Conservation (phyloP, 2,329 filamentous ascomycete genomes). For the Hypoxylon sp. region DNA sequence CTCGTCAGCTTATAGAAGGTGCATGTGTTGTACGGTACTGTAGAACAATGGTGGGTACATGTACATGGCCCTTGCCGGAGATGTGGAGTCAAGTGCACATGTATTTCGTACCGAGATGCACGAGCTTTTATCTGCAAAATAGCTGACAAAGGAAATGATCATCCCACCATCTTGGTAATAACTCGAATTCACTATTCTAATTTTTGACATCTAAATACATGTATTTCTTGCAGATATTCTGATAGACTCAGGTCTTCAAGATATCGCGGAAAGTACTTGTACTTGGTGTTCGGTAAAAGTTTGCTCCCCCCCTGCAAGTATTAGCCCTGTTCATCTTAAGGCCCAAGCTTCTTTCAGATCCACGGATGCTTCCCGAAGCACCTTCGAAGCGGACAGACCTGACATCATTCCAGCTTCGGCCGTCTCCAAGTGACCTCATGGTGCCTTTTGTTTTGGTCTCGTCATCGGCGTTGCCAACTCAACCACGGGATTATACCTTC, state of each 20-base stretch:
- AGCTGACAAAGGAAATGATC: conserved; percentile 31
- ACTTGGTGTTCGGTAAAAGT: conserved; percentile 26
- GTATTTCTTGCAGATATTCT: no score
- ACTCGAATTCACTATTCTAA: conserved; percentile 14
- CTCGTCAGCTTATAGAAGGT: conserved; percentile 24
- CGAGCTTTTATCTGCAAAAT: conserved; percentile 34
- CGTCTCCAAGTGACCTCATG: conserved; percentile 46
- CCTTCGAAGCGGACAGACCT: conserved; percentile 27
- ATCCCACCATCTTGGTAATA: conserved; percentile 36
- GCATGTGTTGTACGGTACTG: conserved; percentile 1
- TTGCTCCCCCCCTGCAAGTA: conserved; percentile 12
- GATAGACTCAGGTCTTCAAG: conserved; percentile 1
- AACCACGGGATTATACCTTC: conserved; percentile 2
- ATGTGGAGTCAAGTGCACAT: conserved; percentile 17
- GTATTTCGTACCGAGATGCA: conserved; percentile 30
- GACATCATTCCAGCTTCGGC: conserved; percentile 40
- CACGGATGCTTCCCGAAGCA: conserved; percentile 43
- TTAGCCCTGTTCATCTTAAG: conserved; percentile 32
- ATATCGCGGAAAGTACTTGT: conserved; percentile 17
- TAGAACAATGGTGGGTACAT: conserved; percentile 15
- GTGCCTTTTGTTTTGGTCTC: conserved; percentile 30
- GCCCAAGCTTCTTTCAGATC: conserved; percentile 29
- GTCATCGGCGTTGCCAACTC: conserved; percentile 20
- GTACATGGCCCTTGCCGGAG: not conserved
- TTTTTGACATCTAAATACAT: conserved; percentile 10